These are phyloP conservation scores for Kodamaea derodonti DNA, from an alignment of 1,139 yeast species.

Conservation along the genomic window DNA sequence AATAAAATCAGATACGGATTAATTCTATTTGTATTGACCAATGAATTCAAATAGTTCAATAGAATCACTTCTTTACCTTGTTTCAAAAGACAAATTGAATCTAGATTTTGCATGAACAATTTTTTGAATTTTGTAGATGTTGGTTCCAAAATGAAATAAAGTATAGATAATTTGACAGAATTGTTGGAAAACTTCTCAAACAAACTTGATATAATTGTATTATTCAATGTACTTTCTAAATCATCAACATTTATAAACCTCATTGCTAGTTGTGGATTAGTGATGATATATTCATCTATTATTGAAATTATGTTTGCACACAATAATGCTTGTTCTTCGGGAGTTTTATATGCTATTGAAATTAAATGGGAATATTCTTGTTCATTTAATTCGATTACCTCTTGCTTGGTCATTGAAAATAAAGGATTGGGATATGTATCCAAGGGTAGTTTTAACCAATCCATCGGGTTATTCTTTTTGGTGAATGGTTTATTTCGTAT, in stretches of 20 bases:
- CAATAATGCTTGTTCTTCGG: slow-evolving; percentile 27
- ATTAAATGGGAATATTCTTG: slow-evolving; percentile 24
- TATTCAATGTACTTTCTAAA: slow-evolving; percentile 8
- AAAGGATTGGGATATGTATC: slow-evolving; percentile 35
- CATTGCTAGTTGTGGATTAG: slow-evolving; percentile 23
- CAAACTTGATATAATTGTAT: slow-evolving; percentile 13
- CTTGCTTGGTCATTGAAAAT: slow-evolving; percentile 23
- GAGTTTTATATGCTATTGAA: slow-evolving; percentile 21
- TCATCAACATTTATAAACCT: slow-evolving; percentile 11
- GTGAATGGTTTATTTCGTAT: slow-evolving; percentile 8
- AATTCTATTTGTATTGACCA: slow-evolving; percentile 20
- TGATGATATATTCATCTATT: slow-evolving; percentile 25
- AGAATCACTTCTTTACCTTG: slow-evolving; percentile 17
- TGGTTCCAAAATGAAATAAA: slow-evolving; percentile 26
- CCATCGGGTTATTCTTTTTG: slow-evolving; percentile 3
- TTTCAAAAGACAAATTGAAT: slow-evolving; percentile 15
- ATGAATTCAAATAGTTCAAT: slow-evolving; percentile 19
- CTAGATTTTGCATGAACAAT: slow-evolving; percentile 20
- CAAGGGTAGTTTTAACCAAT: slow-evolving; percentile 12
- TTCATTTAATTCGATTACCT: slow-evolving; percentile 20
- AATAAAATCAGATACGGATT: slow-evolving; percentile 25
- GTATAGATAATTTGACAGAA: slow-evolving; percentile 25
- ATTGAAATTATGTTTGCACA: slow-evolving; percentile 29
- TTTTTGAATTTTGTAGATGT: slow-evolving; percentile 13
- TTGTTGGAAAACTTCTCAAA: slow-evolving; percentile 15